Evolutionary conservation across 2,329 filamentous ascomycete species (phyloP).

Genomic region (Sporothrix pseudoabietina): DNA sequence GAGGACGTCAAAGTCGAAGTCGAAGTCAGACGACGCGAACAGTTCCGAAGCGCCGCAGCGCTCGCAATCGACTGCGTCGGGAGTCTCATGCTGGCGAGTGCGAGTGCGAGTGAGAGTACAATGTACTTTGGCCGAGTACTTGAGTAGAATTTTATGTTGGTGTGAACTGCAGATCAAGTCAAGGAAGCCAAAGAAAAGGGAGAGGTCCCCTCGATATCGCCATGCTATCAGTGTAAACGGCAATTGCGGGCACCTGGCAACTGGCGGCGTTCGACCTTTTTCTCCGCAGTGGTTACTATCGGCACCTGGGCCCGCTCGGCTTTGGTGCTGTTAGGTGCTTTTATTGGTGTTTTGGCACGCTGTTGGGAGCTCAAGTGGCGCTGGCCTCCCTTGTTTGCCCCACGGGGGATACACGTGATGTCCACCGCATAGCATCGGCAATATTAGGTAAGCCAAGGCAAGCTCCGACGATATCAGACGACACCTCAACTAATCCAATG

Average conservation of each 20-base stretch:
- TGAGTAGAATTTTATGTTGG: background rate
- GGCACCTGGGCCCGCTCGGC: slow-evolving; percentile 3
- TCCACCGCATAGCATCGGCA: slow-evolving; percentile 26
- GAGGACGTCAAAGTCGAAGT: background rate
- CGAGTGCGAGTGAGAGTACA: background rate
- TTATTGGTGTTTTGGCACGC: background rate
- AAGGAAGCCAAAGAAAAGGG: background rate
- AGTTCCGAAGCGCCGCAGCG: slow-evolving; percentile 16
- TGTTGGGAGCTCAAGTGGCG: background rate
- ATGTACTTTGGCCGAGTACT: background rate
- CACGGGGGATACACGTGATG: slow-evolving; percentile 28
- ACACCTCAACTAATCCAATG: background rate
- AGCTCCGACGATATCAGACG: background rate
- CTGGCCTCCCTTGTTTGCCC: slow-evolving; percentile 18
- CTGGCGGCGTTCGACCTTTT: background rate
- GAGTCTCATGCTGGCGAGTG: background rate
- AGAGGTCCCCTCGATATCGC: background rate
- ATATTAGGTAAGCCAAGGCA: background rate
- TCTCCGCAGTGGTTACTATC: slow-evolving; percentile 8
- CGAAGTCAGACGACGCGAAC: background rate
- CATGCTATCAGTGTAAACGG: background rate
- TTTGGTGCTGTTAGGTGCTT: background rate
- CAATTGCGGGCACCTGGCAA: background rate
- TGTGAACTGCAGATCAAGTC: background rate
- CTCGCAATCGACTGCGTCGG: slow-evolving; percentile 14